Evolutionary conservation across 2,329 filamentous ascomycete species (phyloP).

Genomic region (Eurotiales sp.): DNA sequence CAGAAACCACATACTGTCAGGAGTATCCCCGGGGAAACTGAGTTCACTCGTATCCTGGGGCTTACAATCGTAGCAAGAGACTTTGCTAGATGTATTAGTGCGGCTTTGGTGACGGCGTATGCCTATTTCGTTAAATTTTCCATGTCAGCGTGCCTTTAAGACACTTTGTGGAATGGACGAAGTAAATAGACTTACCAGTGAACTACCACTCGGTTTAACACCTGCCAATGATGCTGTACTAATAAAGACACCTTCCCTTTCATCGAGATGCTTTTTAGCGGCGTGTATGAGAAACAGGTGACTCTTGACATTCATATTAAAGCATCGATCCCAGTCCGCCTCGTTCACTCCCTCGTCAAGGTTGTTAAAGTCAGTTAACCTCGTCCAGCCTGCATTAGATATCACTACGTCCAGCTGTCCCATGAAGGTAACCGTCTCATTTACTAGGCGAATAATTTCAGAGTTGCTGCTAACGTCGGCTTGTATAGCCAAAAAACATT

Average conservation of each 20-base stretch:
- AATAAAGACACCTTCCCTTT: slow-evolving; percentile 58
- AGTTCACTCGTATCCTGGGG: neutral
- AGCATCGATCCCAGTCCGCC: slow-evolving; percentile 58
- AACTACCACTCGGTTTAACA: slow-evolving; percentile 60
- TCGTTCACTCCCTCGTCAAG: slow-evolving; percentile 35
- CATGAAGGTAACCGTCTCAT: slow-evolving; percentile 25
- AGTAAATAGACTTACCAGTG: slow-evolving; percentile 37
- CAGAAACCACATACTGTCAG: neutral
- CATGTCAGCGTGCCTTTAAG: too few relatives aligned
- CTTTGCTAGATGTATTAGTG: neutral
- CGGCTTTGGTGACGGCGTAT: neutral
- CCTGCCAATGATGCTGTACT: slow-evolving; percentile 63
- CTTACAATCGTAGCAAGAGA: neutral
- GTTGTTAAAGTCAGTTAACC: slow-evolving; percentile 34
- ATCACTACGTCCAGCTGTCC: slow-evolving; percentile 48
- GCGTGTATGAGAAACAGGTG: slow-evolving; percentile 60
- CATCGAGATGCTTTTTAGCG: slow-evolving; percentile 52
- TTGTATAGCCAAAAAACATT: too few relatives aligned
- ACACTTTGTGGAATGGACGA: too few relatives aligned
- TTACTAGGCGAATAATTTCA: neutral
- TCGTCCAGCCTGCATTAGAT: slow-evolving; percentile 37
- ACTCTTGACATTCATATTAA: slow-evolving; percentile 60
- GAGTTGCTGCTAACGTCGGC: slow-evolving; percentile 15
- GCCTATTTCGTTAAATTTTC: too few relatives aligned
- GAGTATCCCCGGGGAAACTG: neutral